Base-by-base conservation (phyloP, 805 yeast genomes). In the Saccharomycopsis babjevae region DNA sequence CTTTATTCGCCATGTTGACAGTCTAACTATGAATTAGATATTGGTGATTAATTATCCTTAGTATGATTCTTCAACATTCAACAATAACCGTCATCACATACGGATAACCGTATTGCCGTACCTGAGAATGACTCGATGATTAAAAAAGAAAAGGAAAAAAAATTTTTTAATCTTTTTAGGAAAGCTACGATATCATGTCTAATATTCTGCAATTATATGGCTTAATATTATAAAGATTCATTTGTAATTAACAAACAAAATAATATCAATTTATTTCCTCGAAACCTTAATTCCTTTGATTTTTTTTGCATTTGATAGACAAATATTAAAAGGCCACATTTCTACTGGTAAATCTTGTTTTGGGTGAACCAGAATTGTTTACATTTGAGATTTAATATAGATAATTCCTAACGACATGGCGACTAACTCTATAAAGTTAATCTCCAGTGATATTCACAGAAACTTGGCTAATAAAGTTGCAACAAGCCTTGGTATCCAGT, bases 401-500 rank as follows among this genome's bases (percentile, higher is more conserved):
- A 43, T 43, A 43, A 5, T 22, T 6, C 5, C 30, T 20, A 11
- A 10, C 39, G 16, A 8, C 30, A 34, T 54, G 42, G 56, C 60
- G 16, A 56, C 66, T 10, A 63, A 63, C 52, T 39, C 62, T 34
- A 61, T 63, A 55, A 63, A 61, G 42, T 36, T 63, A 18, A 56
- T 62, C 8, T 43, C 66, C 16, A 54, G 64, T n/a, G 56, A 62
- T 30, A 56, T 60, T 15, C 98, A 93, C 71, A 91, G 92, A 1
- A 88, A 83, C 57, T 80, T 93, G 55, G 88, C 96, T n/a, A 80
- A 83, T 64, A 76, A 78, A 52, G 89, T 94, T 42, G 82, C 94
- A 2, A 74, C 76, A 62, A 82, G 46, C 66, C 77, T 93, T 50
- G 88, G 88, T 22, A 71, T 89, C 16, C 81, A 81, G 13, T 76